A percentile compares a stretch with the other conserved stretches of the same genome.
These are phyloP conservation scores for Gentiana dahurica DNA, from an alignment of 257 asterid genomes.

Conservation along the genomic window DNA sequence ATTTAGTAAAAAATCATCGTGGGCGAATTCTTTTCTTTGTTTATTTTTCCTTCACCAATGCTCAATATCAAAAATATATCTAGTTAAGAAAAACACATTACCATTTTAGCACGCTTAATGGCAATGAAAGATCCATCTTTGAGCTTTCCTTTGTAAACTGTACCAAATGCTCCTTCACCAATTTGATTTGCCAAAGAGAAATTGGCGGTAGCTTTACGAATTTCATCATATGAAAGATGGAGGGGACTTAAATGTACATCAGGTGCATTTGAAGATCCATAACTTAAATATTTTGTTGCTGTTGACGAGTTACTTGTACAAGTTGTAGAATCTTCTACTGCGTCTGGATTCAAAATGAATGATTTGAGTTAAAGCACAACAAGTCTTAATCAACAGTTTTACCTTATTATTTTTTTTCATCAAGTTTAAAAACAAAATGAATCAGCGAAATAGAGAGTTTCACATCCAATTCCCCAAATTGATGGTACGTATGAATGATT, in stretches of 20 bases:
- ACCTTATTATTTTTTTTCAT: no score
- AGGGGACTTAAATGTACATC: conserved; percentile 10
- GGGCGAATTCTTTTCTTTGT: no score
- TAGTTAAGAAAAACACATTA: background rate
- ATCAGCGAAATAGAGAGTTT: no score
- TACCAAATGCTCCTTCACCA: conserved; percentile 57
- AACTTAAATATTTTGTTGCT: conserved; percentile 15
- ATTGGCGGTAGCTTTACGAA: conserved; percentile 36
- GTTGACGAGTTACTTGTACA: conserved; percentile 21
- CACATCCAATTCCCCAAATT: no score
- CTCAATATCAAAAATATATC: no score
- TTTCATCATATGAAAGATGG: conserved; percentile 29
- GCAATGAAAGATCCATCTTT: conserved; percentile 39
- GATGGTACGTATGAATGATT: no score
- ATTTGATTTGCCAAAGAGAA: conserved; percentile 43
- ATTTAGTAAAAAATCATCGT: no score
- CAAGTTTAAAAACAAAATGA: no score
- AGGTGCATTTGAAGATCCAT: conserved; percentile 21
- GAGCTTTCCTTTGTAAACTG: conserved; percentile 42
- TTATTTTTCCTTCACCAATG: no score
- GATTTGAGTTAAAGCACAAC: no score
- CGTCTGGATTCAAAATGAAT: conserved; percentile 18
- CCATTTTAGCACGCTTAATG: conserved; percentile 54
- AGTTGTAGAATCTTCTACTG: conserved; percentile 17
- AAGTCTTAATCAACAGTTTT: no score